Evolutionary conservation across 2,329 filamentous ascomycete species (phyloP), one percentile per base, ranked within the genome.

Genomic region (Sporothrix globosa): DNA sequence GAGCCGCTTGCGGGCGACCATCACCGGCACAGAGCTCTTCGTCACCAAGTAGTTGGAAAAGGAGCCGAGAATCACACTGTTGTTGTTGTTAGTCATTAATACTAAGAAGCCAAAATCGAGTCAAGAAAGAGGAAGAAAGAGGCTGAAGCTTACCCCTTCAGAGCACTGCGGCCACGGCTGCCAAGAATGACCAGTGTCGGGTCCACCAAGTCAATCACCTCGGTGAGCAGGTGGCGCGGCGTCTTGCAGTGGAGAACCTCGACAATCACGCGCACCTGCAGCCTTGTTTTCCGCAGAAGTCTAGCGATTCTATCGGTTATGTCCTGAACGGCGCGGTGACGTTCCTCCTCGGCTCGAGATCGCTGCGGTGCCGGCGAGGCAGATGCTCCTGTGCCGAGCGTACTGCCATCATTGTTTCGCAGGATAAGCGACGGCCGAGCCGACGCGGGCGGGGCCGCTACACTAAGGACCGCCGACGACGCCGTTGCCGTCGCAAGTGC

Each of bases 181-280:
- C 96, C 96, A 71, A 98, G 88, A 74, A 99, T 93, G 24, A 97
- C 95, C 72, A 99, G 83, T 1, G 95, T 98, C 4, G 96, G 96
- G 74, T 91, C 92, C 68, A 98, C 87, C 73, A 92, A 88, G 79
- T 99, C 96, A 80, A 99, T 98, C 82, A 97, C 93, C 83, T 98
- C 96, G 0, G 93, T 97, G 74, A 99, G 93, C 83, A 98, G 86
- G 79, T 97, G 94, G 79, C 96, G 95, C 4, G 96, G 93, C 77
- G 92, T 97, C 85, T 97, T 98, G 89, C 96, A 98, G 81, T 98
- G 96, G 74, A 99, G 91, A 39, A 98, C 95, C 81, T 99, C 96
- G 46, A 99, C 91, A 67, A 97, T 93, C 63, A 97, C 92, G 71
- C 93, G 89, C 65, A 97, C 94, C 79, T 99, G 95, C 71, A 99